A percentile compares a stretch with the other conserved stretches of the same genome.
Evolutionary conservation across 805 yeast genomes (phyloP).

Genomic region (Ascoidea tarda): DNA sequence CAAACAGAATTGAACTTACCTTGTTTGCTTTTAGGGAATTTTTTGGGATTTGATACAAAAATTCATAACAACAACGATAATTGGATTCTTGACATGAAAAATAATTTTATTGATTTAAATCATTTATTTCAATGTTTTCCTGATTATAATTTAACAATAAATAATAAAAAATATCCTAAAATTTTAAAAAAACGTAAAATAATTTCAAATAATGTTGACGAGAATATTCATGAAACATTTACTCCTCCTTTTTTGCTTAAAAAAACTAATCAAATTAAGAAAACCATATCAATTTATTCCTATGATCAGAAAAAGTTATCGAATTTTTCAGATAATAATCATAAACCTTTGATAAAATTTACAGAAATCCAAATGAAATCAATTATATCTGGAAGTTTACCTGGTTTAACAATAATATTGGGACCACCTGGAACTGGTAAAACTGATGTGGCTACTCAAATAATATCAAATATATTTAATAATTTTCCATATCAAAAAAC

Average conservation of each 20-base stretch:
- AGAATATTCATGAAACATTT: no score
- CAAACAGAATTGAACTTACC: slow-evolving; percentile 13
- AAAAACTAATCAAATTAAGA: neutral
- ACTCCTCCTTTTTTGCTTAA: neutral
- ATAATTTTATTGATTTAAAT: slow-evolving; percentile 13
- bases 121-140: slow-evolving; percentile 13
- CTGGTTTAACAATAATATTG: slow-evolving; percentile 11
- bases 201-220: slow-evolving; percentile 1
- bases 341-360: slow-evolving; percentile 6
- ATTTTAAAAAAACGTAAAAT: neutral
- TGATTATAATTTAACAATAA: slow-evolving; percentile 6
- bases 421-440: slow-evolving; percentile 18
- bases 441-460: slow-evolving; percentile 17
- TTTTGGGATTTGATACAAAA: slow-evolving; percentile 20
- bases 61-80: slow-evolving; percentile 6
- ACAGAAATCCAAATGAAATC: slow-evolving; percentile 16
- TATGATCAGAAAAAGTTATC: slow-evolving; percentile 1
- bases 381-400: slow-evolving; percentile 13
- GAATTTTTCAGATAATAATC: slow-evolving; percentile 8
- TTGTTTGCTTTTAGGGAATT: slow-evolving; percentile 18
- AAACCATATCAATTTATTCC: neutral
- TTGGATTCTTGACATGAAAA: slow-evolving; percentile 12
- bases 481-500: slow-evolving; percentile 16
- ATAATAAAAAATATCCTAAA: slow-evolving; percentile 3
- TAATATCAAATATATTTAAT: slow-evolving; percentile 14